These are phyloP conservation scores for Suillus subluteus DNA, from an alignment of 768 basidiomycete genomes.

Conservation along the genomic window DNA sequence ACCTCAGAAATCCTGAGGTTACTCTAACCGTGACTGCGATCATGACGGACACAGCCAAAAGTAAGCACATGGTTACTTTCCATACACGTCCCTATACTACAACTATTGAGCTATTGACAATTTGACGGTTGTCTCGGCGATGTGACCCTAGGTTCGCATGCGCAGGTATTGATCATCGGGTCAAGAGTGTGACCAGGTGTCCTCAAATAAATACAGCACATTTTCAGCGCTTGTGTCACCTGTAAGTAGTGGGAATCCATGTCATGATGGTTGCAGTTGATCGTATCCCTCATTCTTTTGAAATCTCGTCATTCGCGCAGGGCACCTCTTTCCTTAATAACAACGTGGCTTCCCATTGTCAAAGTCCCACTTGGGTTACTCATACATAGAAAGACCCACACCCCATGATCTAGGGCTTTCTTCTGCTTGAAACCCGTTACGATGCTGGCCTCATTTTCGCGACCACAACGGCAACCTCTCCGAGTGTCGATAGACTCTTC, in stretches of 20 bases:
- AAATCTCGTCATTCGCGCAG: conserved; percentile 39
- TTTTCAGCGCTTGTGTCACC: not conserved
- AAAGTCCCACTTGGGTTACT: not conserved
- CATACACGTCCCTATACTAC: not conserved
- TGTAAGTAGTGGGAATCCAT: conserved; percentile 6
- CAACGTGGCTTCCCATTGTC: not conserved
- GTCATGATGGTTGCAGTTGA: conserved; percentile 20
- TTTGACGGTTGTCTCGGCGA: conserved; percentile 6
- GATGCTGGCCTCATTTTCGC: conserved; percentile 11
- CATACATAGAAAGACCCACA: not conserved
- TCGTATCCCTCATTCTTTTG: conserved; percentile 11
- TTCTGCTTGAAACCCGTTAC: not conserved
- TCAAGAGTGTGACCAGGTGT: not conserved
- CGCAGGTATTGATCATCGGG: not conserved
- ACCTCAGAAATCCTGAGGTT: not conserved
- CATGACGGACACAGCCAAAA: not conserved
- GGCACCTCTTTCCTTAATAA: conserved; percentile 1
- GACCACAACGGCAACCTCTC: conserved; percentile 22
- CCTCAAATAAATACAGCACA: not conserved
- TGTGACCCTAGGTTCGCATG: not conserved
- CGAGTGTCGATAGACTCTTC: conserved; percentile 40
- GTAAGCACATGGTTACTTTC: not conserved
- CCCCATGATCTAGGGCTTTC: not conserved
- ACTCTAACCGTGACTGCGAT: not conserved
- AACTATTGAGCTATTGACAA: not conserved